Evolutionary conservation across 2,329 filamentous ascomycete species (phyloP).

Genomic region (Teratosphaeria zuluensis): DNA sequence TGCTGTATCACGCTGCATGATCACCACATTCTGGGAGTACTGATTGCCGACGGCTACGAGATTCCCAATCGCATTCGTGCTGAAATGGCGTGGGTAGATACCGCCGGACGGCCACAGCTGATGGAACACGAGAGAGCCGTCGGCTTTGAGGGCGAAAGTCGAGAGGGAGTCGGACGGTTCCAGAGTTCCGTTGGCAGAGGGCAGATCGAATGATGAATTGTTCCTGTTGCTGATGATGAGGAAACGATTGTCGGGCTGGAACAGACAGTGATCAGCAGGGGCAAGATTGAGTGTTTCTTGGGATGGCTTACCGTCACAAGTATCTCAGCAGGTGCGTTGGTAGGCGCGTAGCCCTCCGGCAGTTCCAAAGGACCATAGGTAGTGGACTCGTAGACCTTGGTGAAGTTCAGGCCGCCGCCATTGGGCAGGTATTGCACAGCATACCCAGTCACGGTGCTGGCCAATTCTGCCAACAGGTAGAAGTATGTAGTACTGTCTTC

Average conservation of each 20-base stretch:
- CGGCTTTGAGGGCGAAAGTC: slow-evolving; percentile 48
- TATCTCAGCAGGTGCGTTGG: slow-evolving; percentile 49
- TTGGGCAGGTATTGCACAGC: slow-evolving; percentile 33
- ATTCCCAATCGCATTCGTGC: slow-evolving; percentile 53
- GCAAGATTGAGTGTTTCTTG: not conserved
- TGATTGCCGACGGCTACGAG: slow-evolving; percentile 59
- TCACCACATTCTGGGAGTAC: slow-evolving; percentile 47
- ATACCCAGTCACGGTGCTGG: slow-evolving; percentile 41
- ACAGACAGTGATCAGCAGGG: slow-evolving; percentile 1
- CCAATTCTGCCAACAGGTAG: slow-evolving; percentile 40
- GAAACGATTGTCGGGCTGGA: slow-evolving; percentile 43
- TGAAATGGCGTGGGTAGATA: slow-evolving; percentile 56
- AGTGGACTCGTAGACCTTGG: slow-evolving; percentile 36
- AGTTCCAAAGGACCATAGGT: slow-evolving; percentile 37
- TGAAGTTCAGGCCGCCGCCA: slow-evolving; percentile 38
- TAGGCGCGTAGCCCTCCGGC: slow-evolving; percentile 41
- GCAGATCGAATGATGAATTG: slow-evolving; percentile 43
- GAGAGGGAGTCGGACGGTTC: slow-evolving; percentile 50
- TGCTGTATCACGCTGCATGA: slow-evolving; percentile 50
- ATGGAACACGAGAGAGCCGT: slow-evolving; percentile 47
- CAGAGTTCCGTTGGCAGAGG: slow-evolving; percentile 33
- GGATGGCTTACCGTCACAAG: slow-evolving; percentile 27
- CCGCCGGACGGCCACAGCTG: slow-evolving; percentile 57
- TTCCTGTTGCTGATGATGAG: slow-evolving; percentile 60
- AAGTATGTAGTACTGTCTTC: slow-evolving; percentile 22